Percentiles rank a stretch among this genome's conserved stretches.
Evolutionary conservation across 164 flowering plant genomes (phyloP).

Genomic region (Paratinospora sagittata): DNA sequence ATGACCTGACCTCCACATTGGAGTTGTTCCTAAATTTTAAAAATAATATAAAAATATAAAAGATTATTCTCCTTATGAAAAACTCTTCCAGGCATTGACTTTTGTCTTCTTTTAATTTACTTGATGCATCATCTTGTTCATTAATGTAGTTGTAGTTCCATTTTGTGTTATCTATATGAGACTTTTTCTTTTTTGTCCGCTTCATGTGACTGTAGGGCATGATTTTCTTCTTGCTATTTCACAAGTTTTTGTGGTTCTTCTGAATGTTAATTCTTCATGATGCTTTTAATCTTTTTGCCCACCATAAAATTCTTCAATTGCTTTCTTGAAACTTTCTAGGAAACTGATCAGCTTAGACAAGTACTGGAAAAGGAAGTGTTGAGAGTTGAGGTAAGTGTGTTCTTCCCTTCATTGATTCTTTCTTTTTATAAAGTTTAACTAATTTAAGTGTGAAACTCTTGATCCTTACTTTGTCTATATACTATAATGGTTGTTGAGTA

Average conservation of each 20-base stretch:
- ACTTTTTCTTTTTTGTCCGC: too few relatives aligned
- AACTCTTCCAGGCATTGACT: not conserved
- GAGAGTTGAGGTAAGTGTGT: conserved; percentile 36
- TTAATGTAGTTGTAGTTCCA: too few relatives aligned
- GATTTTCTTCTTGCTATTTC: too few relatives aligned
- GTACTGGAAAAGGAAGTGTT: conserved; percentile 34
- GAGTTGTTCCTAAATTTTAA: too few relatives aligned
- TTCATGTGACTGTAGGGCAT: too few relatives aligned
- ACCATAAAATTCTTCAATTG: not conserved
- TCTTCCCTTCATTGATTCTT: not conserved
- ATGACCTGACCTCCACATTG: too few relatives aligned
- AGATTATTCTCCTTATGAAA: too few relatives aligned
- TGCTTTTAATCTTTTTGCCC: not conserved
- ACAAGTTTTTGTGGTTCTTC: too few relatives aligned
- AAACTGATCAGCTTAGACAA: conserved; percentile 42
- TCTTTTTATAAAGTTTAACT: not conserved
- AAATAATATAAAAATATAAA: too few relatives aligned
- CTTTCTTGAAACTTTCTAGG: conserved; percentile 26
- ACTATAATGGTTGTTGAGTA: too few relatives aligned
- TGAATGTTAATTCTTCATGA: too few relatives aligned
- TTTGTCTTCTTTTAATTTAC: not conserved
- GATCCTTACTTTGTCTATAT: not conserved
- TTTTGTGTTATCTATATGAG: too few relatives aligned
- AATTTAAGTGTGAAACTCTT: not conserved
- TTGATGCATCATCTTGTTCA: not conserved